Percentiles rank a stretch among this genome's conserved stretches.
These are phyloP conservation scores for Hypoxylon sp. DNA, from an alignment of 2,329 filamentous ascomycete species.

Conservation along the genomic window DNA sequence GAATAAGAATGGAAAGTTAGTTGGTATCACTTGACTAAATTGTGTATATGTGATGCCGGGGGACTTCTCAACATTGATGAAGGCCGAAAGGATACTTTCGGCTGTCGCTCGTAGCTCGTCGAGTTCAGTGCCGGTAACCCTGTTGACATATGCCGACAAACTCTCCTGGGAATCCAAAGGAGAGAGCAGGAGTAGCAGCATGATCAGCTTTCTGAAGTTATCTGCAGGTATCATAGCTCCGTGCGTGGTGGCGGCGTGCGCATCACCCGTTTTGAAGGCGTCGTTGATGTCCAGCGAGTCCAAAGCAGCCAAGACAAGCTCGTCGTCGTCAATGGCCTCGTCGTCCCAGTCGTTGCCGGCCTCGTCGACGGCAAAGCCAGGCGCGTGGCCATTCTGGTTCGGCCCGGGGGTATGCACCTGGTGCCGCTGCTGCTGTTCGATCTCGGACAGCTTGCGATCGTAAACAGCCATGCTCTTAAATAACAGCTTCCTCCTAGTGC, in stretches of 20 bases:
- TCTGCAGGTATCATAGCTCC: conserved; percentile 77
- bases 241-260: conserved; percentile 56
- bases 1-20: conserved; percentile 71
- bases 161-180: conserved; percentile 71
- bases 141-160: conserved; percentile 65
- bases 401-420: conserved; percentile 13
- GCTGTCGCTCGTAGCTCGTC: conserved; percentile 67
- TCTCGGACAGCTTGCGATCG: conserved; percentile 63
- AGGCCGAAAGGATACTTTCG: conserved; percentile 70
- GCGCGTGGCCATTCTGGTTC: conserved; percentile 33
- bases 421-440: conserved; percentile 33
- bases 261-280: conserved; percentile 62
- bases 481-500: conserved; percentile 68
- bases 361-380: conserved; percentile 58
- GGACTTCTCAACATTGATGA: conserved; percentile 69
- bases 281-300: conserved; percentile 72
- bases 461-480: conserved; percentile 77
- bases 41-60: conserved; percentile 68
- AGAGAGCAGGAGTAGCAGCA: conserved; percentile 72
- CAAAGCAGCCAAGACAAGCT: conserved; percentile 72
- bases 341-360: conserved; percentile 53
- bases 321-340: conserved; percentile 61
- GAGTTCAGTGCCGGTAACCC: conserved; percentile 64
- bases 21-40: conserved; percentile 67
- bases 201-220: conserved; percentile 74